Base-by-base conservation (phyloP, 1,139 yeast genomes). In the Candida tropicalis region DNA sequence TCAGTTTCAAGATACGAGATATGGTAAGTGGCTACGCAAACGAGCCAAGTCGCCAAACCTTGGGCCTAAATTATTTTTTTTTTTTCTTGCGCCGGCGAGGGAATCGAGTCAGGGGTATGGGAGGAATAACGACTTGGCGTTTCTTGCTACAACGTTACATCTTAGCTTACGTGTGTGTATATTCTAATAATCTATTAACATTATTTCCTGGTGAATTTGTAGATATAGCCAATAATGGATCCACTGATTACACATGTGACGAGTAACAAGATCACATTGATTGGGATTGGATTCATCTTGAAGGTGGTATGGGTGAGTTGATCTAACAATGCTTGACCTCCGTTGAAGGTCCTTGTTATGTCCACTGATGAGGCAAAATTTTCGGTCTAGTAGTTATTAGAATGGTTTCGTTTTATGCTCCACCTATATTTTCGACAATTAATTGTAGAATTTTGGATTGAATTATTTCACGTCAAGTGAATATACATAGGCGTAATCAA, bases 251-350 rank as follows among this genome's bases (percentile, higher is more conserved):
- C 39, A 5, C 53, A 55, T 4, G 75, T 68, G 2, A 57, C 35
- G 1, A 42, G 32, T 9, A 70, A 56, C 52, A 72, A 62, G 3
- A 58, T 51, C 4, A 53, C 36, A 48, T 73, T 73, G 41, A 73
- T 60, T 3, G 78, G 78, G 3, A 59, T 51, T 3, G 78, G 78
- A 51, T 73, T 65, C 75, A 71, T 70, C 13, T 63, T 51, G 50
- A 73, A 72, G 1, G 56, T 51, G 7, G 65, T 62, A 49, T 73
- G 77, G 4, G 77, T 73, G 48, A 61, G 53, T 36, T 56, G 57
- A 49, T 73, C 78, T 56, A 73, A 66, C 17, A 60, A 49, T 40
- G 67, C 63, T 51, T 72, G 77, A 29, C 62, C 56, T 46, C 63
- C 63, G 49, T 72, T 73, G 51, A 69, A 57, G 11, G 69, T 51